Evolutionary conservation across 2,329 filamentous ascomycete species (phyloP).

Genomic region (Calonectria ilicicola): DNA sequence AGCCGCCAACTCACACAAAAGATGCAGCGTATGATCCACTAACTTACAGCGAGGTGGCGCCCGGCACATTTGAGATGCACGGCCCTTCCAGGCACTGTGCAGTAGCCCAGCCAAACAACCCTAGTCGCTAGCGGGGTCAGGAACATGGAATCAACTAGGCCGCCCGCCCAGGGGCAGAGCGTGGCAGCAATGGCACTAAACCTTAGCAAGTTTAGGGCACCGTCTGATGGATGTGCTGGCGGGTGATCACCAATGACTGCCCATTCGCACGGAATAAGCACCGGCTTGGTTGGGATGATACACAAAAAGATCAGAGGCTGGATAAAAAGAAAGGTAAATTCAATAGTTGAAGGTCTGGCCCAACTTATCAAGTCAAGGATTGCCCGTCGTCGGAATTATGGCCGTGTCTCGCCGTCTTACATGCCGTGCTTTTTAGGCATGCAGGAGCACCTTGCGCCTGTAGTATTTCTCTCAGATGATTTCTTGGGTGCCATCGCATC

Average conservation of each 20-base stretch:
- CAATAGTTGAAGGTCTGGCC: background rate
- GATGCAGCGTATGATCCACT: background rate
- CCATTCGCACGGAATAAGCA: background rate
- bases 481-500: background rate
- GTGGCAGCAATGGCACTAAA: constrained; percentile 1
- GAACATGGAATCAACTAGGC: background rate
- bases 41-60: background rate
- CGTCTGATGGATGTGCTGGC: background rate
- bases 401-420: constrained; percentile 6
- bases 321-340: background rate
- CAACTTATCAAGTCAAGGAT: background rate
- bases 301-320: background rate
- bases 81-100: background rate
- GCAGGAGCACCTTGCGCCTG: background rate
- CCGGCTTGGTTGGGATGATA: background rate
- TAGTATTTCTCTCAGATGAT: constrained; percentile 3
- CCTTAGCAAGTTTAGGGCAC: background rate
- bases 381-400: background rate
- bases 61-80: constrained; percentile 4
- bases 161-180: constrained; percentile 1
- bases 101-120: background rate
- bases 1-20: background rate
- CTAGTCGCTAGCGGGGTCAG: background rate
- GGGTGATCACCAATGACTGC: background rate
- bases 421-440: background rate